A percentile compares a stretch with the other conserved stretches of the same genome.
These are phyloP conservation scores for Penicillium pancosmium DNA, from an alignment of 495 filamentous ascomycete species.

Conservation along the genomic window DNA sequence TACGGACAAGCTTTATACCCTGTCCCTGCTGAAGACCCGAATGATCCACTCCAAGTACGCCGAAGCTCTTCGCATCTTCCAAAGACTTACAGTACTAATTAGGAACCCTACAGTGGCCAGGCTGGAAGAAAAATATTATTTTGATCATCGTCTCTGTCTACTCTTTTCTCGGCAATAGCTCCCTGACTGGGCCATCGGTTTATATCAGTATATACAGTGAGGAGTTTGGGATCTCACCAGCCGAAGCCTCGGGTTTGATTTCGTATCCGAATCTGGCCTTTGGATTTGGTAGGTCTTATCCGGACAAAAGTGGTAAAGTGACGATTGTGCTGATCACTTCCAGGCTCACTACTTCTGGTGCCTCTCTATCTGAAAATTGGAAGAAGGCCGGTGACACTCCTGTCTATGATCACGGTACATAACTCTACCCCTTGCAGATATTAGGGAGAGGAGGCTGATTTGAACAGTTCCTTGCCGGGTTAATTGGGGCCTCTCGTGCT, in stretches of 20 bases:
- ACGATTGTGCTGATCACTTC: conserved; percentile 8
- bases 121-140: conserved; percentile 62
- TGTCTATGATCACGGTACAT: conserved; percentile 49
- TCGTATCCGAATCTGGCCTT: conserved; percentile 66
- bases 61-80: background rate
- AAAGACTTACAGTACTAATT: conserved; percentile 14
- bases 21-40: conserved; percentile 64
- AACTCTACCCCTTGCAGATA: background rate
- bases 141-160: conserved; percentile 60
- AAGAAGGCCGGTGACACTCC: conserved; percentile 57
- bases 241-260: conserved; percentile 56
- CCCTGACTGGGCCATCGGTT: conserved; percentile 59
- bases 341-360: conserved; percentile 59
- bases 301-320: background rate
- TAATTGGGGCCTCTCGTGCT: conserved; percentile 58
- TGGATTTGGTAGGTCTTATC: conserved; percentile 50
- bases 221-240: conserved; percentile 54
- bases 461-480: conserved; percentile 53
- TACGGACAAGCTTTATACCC: conserved; percentile 65
- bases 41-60: conserved; percentile 60
- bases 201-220: conserved; percentile 61
- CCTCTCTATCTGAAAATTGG: conserved; percentile 62
- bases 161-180: conserved; percentile 63
- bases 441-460: background rate
- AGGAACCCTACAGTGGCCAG: conserved; percentile 45